Evolutionary conservation across 2,329 filamentous ascomycete species (phyloP), one percentile per base, ranked within the genome.

Genomic region (Ophiostoma himal-ulmi): DNA sequence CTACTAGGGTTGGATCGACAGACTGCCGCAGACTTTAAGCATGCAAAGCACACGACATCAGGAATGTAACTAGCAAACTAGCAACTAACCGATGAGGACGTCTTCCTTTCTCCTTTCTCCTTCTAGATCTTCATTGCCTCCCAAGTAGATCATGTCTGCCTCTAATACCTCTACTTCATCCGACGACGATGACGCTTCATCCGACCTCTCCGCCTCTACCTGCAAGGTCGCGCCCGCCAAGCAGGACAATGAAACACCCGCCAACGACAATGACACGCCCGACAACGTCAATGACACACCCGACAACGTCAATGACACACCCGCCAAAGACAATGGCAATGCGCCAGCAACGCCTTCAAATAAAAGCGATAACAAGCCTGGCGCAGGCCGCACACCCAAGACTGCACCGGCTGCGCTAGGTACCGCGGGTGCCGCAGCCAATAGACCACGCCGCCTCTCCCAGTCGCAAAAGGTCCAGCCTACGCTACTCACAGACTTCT

Each of bases 401-500:
- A 82, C 81, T 70, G 80, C 82, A 3, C 82, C 22, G 34, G 30
- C 44, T 20, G 36, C 62, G 10, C 44, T 34, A 17, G 72, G 75
- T 26, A 77, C 77, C 52, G 71, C 70, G 76, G 79, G 26, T 74
- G 78, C 22, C 22, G 36, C 44, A 13, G n/a, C 57, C 1, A 65
- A 57, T 13, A 72, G 75, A 60, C 70, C 73, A 17, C 74, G 72
- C n/a, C 73, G 75, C 8, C 66, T 79, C 65, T 76, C 80, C 30
- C 78, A 78, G 66, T 78, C 81, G 36, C 82, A 79, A 69, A 83
- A 81, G 69, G 78, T 79, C 6, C 81, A 83, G 70, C 82, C 82
- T 14, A 86, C 83, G 1, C 78, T 88, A 5, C 80, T 88, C 10
- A 79, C 80, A 44, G 86, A 88, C 76, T 88, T 88, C 75, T 80